Base-by-base conservation (phyloP, 2,329 filamentous ascomycete genomes). In the Penicillium sp. region DNA sequence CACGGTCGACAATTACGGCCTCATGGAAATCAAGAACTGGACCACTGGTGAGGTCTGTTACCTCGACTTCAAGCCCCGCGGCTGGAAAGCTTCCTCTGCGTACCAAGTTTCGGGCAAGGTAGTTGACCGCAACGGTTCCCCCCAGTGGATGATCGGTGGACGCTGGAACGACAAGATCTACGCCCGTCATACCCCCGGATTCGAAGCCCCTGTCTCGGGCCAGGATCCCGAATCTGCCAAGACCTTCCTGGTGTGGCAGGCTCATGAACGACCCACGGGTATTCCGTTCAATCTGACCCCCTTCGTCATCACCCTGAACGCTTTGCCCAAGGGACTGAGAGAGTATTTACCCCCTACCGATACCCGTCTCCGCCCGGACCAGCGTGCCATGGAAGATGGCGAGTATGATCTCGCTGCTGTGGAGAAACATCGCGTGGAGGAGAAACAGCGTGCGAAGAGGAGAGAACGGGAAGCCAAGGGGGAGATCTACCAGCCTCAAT, bases 131-230 rank as follows among this genome's bases (percentile, higher is more conserved):
- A 75, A 83, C 40, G 90, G 90, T n/a, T 81, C 83, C 33, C 88
- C 93, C 7, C 83, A 86, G 45, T 90, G 93, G 80, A 90, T 85
- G 65, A 82, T 98, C 51, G 93, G 91, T 36, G 93, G 93, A 1
- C 84, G 90, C 33, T 98, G 93, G 93, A 97, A 97, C 68, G 93
- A 94, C 65, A 94, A 91, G 70, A 84, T 98, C 49, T 98, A 96
- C 66, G 93, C 91, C 5, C 87, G 93, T 27, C 79, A 91, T 55
- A 96, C 91, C 0, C 90, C 91, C 0, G 93, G 91, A 4, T 96
- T 86, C 64, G 90, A 97, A 66, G 87, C 79, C 25, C 48, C 65
- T 46, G 60, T 65, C 38, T 63, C 82, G 68, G 66, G 80, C 77
- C 57, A 78, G 64, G 67, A 88, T 81, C 63, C 63, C 8, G 65